These are phyloP conservation scores for Phytophthora meadii DNA, from an alignment of 352 stramenopile species.

Conservation along the genomic window DNA sequence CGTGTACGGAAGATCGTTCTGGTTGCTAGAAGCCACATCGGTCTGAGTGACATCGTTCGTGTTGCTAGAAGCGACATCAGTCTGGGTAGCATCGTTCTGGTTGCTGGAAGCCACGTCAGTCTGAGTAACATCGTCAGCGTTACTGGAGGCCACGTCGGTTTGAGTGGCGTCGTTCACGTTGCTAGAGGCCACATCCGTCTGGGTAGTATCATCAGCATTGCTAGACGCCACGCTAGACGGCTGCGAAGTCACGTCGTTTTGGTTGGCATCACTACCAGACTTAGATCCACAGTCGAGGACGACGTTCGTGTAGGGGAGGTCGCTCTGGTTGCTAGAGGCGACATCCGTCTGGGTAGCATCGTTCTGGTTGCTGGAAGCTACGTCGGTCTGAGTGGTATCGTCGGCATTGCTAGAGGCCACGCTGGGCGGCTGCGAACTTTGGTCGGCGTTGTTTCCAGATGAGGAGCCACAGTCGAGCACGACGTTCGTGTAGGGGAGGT, in stretches of 20 bases:
- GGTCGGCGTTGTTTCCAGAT: background rate
- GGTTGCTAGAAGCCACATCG: constrained; percentile 10
- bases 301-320: background rate
- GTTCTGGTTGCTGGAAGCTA: constrained; percentile 7
- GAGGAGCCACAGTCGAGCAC: constrained; percentile 7
- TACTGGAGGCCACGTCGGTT: too few relatives aligned
- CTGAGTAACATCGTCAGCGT: constrained; percentile 9
- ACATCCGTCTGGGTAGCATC: background rate
- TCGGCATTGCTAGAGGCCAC: constrained; percentile 5
- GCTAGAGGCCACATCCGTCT: too few relatives aligned
- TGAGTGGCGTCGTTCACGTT: too few relatives aligned
- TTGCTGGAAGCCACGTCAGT: constrained; percentile 1
- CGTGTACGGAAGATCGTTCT: background rate
- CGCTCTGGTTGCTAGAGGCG: constrained; percentile 7
- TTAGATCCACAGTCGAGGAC: constrained; percentile 6
- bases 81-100: constrained; percentile 17
- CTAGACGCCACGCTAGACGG: background rate
- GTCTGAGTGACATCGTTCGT: background rate
- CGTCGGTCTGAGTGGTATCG: background rate
- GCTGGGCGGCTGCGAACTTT: constrained; percentile 5
- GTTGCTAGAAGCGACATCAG: constrained; percentile 20
- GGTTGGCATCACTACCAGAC: constrained; percentile 1
- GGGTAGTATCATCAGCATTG: too few relatives aligned
- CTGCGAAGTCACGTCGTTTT: constrained; percentile 6
- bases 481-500: background rate